Percentiles rank a stretch among this genome's conserved stretches.
phyloP scores from a whole-genome alignment of 441 rosid genomes.

The Erysimum cheiri region DNA sequence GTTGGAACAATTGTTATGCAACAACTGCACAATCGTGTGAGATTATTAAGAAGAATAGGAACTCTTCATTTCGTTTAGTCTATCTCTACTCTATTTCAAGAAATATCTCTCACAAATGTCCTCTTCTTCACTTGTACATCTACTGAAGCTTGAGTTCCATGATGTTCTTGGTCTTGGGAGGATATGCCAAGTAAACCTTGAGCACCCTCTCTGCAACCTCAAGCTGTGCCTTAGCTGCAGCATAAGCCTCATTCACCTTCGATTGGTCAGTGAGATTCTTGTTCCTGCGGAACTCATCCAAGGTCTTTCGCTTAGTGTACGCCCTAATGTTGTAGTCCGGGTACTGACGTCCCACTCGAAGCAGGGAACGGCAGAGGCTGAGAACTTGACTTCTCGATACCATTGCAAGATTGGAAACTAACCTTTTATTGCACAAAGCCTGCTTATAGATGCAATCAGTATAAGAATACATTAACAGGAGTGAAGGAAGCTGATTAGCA shows the following conservation, averaged over 20 bases:
- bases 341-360: slow-evolving; percentile 72
- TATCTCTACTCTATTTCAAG: slow-evolving; percentile 22
- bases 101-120: not conserved
- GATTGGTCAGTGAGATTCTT: slow-evolving; percentile 55
- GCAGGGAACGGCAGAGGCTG: slow-evolving; percentile 66
- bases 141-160: slow-evolving; percentile 62
- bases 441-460: slow-evolving; percentile 24
- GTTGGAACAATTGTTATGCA: no score
- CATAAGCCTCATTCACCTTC: slow-evolving; percentile 55
- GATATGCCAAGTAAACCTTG: slow-evolving; percentile 69
- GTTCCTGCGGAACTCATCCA: slow-evolving; percentile 69
- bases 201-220: slow-evolving; percentile 68
- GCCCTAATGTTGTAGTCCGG: slow-evolving; percentile 83
- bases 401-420: slow-evolving; percentile 22
- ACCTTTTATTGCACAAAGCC: slow-evolving; percentile 2
- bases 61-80: slow-evolving; percentile 8
- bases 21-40: not conserved
- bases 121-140: slow-evolving; percentile 34
- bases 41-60: slow-evolving; percentile 19
- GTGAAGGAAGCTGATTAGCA: slow-evolving; percentile 5
- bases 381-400: slow-evolving; percentile 52
- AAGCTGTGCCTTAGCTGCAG: slow-evolving; percentile 66
- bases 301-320: slow-evolving; percentile 71
- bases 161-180: slow-evolving; percentile 73
- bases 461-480: not conserved